Conservation (phyloP, 1,139 yeast genomes). For the Dujonia santamariae region DNA sequence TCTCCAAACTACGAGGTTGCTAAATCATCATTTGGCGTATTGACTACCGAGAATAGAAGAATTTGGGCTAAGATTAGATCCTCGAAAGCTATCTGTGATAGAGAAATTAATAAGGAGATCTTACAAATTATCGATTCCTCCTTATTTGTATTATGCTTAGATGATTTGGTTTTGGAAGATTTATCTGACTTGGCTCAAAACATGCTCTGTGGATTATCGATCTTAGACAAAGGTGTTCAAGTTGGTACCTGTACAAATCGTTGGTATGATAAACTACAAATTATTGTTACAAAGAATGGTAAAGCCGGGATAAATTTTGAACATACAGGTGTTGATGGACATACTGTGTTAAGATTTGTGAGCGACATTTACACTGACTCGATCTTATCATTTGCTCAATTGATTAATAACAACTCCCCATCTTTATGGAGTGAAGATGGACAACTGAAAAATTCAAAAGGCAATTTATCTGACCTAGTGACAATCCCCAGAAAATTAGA, state of each 20-base stretch:
- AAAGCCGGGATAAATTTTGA: conserved; percentile 93
- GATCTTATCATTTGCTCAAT: conserved; percentile 78
- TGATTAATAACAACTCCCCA: conserved; percentile 80
- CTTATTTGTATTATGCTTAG: conserved; percentile 75
- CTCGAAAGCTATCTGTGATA: conserved; percentile 37
- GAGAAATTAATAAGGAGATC: conserved; percentile 61
- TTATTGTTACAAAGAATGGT: conserved; percentile 86
- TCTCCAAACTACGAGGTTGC: conserved; percentile 68
- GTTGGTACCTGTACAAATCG: conserved; percentile 92
- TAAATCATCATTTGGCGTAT: conserved; percentile 80
- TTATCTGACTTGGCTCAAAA: conserved; percentile 72
- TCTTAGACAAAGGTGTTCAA: conserved; percentile 78
- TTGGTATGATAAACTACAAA: conserved; percentile 91
- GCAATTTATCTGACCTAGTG: conserved; percentile 30
- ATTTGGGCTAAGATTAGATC: conserved; percentile 78
- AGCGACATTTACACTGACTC: conserved; percentile 91
- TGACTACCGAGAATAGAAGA: conserved; percentile 84
- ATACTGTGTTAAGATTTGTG: conserved; percentile 84
- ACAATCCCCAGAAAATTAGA: conserved; percentile 83
- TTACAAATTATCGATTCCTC: conserved; percentile 76
- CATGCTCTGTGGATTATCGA: conserved; percentile 84
- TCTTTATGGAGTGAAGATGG: conserved; percentile 58
- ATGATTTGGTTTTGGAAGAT: conserved; percentile 67
- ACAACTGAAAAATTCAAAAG: conserved; percentile 22
- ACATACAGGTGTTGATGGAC: conserved; percentile 96